Percentiles rank a stretch among this genome's conserved stretches.
Evolutionary conservation across 345 rosid genomes (phyloP).

Genomic region (Pseudoturritis turrita): DNA sequence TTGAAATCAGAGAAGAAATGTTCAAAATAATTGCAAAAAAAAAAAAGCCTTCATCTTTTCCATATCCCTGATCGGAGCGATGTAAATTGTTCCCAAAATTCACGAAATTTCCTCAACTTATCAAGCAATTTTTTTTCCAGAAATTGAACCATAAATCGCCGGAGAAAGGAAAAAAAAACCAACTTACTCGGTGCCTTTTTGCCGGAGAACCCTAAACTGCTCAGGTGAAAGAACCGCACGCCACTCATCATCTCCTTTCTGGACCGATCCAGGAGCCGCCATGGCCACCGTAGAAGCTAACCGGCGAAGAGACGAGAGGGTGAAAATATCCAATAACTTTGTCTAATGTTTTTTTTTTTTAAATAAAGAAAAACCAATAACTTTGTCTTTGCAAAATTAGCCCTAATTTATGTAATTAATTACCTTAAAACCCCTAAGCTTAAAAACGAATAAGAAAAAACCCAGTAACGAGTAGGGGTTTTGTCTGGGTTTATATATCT

Average conservation of each 20-base stretch:
- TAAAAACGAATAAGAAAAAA: neutral
- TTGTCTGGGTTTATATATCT: neutral
- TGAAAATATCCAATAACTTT: no score
- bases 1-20: no score
- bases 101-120: neutral
- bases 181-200: conserved; percentile 76
- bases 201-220: conserved; percentile 70
- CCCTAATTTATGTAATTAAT: neutral
- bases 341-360: no score
- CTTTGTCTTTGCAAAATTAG: no score
- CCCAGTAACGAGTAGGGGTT: neutral
- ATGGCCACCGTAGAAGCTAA: conserved; percentile 37
- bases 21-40: no score
- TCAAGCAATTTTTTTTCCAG: neutral
- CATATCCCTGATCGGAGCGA: no score
- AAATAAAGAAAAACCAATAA: no score
- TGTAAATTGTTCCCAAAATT: neutral
- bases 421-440: neutral
- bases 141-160: neutral
- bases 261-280: conserved; percentile 53
- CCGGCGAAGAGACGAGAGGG: no score
- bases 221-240: conserved; percentile 70
- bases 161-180: neutral
- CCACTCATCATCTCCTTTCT: conserved; percentile 83
- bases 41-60: no score